These are phyloP conservation scores for Venturia oleaginea DNA, from an alignment of 2,329 filamentous ascomycete genomes.

Conservation along the genomic window DNA sequence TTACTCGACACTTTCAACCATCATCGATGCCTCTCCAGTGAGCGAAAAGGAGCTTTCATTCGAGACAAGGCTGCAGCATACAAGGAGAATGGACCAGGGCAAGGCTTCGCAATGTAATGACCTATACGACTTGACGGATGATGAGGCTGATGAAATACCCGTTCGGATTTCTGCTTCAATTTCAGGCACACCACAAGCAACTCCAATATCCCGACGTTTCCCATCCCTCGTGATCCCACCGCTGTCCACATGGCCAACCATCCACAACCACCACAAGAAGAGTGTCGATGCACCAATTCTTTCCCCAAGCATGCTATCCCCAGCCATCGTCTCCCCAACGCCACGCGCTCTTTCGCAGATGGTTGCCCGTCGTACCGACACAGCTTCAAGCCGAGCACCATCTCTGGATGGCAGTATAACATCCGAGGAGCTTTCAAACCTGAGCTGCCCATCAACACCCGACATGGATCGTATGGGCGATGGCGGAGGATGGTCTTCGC, in stretches of 20 bases:
- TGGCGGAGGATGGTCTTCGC: constrained; percentile 46
- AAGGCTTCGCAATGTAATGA: constrained; percentile 54
- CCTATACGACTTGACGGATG: constrained; percentile 77
- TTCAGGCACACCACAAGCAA: constrained; percentile 16
- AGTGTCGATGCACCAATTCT: constrained; percentile 44
- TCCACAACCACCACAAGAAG: constrained; percentile 43
- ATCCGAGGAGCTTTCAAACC: constrained; percentile 75
- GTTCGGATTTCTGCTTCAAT: constrained; percentile 32
- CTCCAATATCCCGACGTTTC: constrained; percentile 38
- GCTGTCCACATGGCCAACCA: constrained; percentile 46
- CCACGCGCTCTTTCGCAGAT: constrained; percentile 66
- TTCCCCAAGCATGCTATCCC: constrained; percentile 33
- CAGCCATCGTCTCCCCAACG: constrained; percentile 62
- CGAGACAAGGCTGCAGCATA: constrained; percentile 46
- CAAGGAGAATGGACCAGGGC: not conserved
- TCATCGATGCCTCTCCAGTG: constrained; percentile 29
- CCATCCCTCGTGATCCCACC: constrained; percentile 52
- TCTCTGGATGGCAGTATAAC: constrained; percentile 83
- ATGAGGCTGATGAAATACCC: constrained; percentile 53
- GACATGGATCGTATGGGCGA: constrained; percentile 39
- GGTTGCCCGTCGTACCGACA: constrained; percentile 45
- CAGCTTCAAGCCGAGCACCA: constrained; percentile 73
- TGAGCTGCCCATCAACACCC: constrained; percentile 80
- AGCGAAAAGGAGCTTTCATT: constrained; percentile 58
- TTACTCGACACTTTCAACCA: constrained; percentile 10